phyloP scores from a whole-genome alignment of 331 rosid genomes.

The Malus hybrid region DNA sequence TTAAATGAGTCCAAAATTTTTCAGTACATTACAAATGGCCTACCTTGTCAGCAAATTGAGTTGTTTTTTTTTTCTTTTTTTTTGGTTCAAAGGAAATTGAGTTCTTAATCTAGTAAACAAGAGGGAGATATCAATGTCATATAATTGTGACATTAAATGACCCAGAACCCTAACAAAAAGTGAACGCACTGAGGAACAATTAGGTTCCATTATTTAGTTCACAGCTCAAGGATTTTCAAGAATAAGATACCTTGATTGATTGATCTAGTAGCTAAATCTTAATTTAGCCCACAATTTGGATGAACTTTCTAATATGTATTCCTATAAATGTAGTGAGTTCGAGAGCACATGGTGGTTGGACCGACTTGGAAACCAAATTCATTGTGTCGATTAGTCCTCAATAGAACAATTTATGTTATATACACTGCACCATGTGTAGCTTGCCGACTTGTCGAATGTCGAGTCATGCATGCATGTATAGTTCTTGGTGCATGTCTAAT shows the following conservation, averaged over 20 bases:
- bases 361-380: neutral
- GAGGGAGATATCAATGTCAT: neutral
- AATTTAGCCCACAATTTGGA: neutral
- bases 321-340: neutral
- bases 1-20: neutral
- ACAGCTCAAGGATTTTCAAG: neutral
- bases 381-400: neutral
- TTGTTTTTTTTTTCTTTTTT: too few species aligned
- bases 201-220: neutral
- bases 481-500: conserved; percentile 11
- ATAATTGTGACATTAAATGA: neutral
- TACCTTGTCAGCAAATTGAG: neutral
- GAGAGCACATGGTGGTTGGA: neutral
- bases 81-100: too few species aligned
- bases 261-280: neutral
- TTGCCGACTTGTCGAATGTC: conserved; percentile 6
- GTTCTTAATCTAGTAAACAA: neutral
- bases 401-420: neutral
- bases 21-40: neutral
- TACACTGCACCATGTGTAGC: conserved; percentile 2
- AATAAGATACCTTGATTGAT: neutral
- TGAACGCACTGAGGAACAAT: neutral
- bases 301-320: too few species aligned
- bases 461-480: neutral
- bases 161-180: neutral